Conservation (phyloP, 345 rosid genomes). For the Stellera chamaejasme region DNA sequence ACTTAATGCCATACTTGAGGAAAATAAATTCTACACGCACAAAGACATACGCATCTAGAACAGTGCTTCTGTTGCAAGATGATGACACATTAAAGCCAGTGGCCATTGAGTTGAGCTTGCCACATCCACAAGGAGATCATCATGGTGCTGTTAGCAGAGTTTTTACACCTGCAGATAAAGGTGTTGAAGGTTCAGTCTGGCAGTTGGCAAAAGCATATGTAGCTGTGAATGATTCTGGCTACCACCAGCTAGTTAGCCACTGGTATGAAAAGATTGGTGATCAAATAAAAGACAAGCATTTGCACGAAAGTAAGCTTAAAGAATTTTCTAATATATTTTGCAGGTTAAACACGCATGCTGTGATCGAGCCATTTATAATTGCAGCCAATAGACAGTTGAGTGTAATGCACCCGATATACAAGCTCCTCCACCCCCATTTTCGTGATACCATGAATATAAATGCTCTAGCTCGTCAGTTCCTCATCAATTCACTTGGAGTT, state of each 20-base stretch:
- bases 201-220: constrained; percentile 90
- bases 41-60: constrained; percentile 78
- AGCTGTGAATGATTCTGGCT: constrained; percentile 83
- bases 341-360: constrained; percentile 87
- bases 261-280: constrained; percentile 34
- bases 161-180: constrained; percentile 59
- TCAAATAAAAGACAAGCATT: not conserved
- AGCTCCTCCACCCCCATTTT: constrained; percentile 86
- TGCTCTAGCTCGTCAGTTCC: constrained; percentile 74
- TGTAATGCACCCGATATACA: constrained; percentile 75
- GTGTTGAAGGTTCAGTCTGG: constrained; percentile 64
- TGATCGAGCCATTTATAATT: constrained; percentile 78
- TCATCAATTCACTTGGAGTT: constrained; percentile 74
- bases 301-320: constrained; percentile 4
- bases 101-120: constrained; percentile 83
- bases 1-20: constrained; percentile 63
- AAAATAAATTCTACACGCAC: constrained; percentile 65
- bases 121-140: constrained; percentile 64
- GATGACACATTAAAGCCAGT: constrained; percentile 69
- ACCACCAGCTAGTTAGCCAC: constrained; percentile 87
- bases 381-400: constrained; percentile 82
- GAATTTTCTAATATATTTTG: constrained; percentile 1
- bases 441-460: constrained; percentile 91
- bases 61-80: constrained; percentile 59
- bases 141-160: constrained; percentile 70